Evolutionary conservation across 768 basidiomycete species (phyloP).

Genomic region (Agrocybe praecox): DNA sequence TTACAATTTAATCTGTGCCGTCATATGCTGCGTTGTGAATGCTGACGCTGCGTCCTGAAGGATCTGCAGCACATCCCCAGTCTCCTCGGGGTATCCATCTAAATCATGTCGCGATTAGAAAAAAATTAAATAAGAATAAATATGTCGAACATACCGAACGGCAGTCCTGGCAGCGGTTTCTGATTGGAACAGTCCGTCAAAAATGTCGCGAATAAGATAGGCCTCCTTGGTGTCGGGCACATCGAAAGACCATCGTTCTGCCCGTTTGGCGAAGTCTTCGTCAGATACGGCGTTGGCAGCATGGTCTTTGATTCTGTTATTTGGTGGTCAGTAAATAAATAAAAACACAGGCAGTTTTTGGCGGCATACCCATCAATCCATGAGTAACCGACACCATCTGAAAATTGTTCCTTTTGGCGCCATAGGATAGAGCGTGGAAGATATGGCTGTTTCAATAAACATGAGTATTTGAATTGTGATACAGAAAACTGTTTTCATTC

Average conservation of each 20-base stretch:
- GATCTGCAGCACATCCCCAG: slow-evolving; percentile 96
- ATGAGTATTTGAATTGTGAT: not conserved
- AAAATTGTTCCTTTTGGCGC: slow-evolving; percentile 99
- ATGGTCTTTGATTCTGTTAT: slow-evolving; percentile 83
- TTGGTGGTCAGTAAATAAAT: not conserved
- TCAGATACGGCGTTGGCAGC: slow-evolving; percentile 78
- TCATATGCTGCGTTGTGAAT: slow-evolving; percentile 93
- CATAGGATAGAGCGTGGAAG: slow-evolving; percentile 93
- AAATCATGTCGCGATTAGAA: slow-evolving; percentile 33
- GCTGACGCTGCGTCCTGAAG: slow-evolving; percentile 92
- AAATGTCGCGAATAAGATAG: slow-evolving; percentile 89
- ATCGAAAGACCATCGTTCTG: slow-evolving; percentile 74
- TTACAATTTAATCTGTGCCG: slow-evolving; percentile 35
- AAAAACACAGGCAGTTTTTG: not conserved
- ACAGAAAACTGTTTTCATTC: not conserved
- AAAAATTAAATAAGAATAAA: slow-evolving; percentile 2
- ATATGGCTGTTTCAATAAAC: slow-evolving; percentile 63
- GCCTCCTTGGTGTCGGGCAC: slow-evolving; percentile 97
- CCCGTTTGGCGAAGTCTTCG: slow-evolving; percentile 72
- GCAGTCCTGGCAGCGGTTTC: slow-evolving; percentile 88
- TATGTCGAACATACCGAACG: slow-evolving; percentile 63
- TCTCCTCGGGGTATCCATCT: slow-evolving; percentile 95
- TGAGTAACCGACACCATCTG: slow-evolving; percentile 97
- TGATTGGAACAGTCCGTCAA: slow-evolving; percentile 85
- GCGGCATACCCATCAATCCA: slow-evolving; percentile 91